Evolutionary conservation across 306 rosid species (phyloP), one percentile per base, ranked within the genome.

Genomic region (Pterocarpus santalinus): DNA sequence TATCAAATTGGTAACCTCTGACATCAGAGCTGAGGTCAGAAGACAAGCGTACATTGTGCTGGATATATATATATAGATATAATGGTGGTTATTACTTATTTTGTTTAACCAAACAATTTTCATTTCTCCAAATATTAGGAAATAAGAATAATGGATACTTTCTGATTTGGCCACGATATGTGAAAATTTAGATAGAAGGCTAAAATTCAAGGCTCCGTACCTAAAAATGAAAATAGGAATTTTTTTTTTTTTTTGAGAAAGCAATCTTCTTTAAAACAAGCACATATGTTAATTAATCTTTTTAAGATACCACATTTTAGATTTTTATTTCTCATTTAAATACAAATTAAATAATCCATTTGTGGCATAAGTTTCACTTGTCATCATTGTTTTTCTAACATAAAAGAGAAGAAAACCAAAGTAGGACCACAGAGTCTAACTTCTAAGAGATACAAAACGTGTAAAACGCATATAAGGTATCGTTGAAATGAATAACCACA

Each of bases 291-390:
- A 61, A 46, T n/a, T 62, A 75, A 47, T 46, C 34, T 46, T 15
- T 11, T 44, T 0, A 15, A 60, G 33, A 46, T 16, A 41, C 4
- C 13, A 71, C 52, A 56, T 56, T 73, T 44, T 10, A 34, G 2
- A 58, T 46, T 61, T 30, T 2, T 61, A 56, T 66, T 52, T 67
- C 44, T 55, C 67, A 55, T 28, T 77, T 51, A 52, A 11, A 17
- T 41, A 67, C 46, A 67, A 79, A 10, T 5, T 43, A 39, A 11
- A 57, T 78, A 79, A 57, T 79, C 70, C 76, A 69, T 69, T 57
- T 69, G 53, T 32, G 35, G 69, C 69, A 41, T 33, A 41, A 57
- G 14, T 56, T 66, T 67, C 67, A 67, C 46, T 4, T 53, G 43
- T 68, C 46, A 56, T 38, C 36, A 36, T 52, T 38, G 34, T 53